Evolutionary conservation across 2,329 filamentous ascomycete genomes (phyloP).

Genomic region (Berkeleyomyces basicola): DNA sequence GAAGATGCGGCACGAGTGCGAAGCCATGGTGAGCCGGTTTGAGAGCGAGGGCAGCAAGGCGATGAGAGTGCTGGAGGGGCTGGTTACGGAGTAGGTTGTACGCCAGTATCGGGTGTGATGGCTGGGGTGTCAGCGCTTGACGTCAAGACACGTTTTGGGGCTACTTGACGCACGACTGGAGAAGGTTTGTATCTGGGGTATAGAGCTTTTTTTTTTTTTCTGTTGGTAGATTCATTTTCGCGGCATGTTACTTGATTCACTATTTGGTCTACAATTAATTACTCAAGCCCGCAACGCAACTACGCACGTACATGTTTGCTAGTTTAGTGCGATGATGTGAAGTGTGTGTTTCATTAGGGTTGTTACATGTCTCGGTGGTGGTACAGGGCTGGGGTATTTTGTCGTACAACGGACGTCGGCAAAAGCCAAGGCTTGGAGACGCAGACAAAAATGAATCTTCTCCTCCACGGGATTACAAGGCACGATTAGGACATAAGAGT

Average conservation of each 20-base stretch:
- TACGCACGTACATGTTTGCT: too few relatives aligned
- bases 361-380: too few relatives aligned
- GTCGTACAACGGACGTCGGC: too few relatives aligned
- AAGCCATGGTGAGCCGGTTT: conserved; percentile 65
- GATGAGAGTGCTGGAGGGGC: conserved; percentile 58
- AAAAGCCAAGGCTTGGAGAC: too few relatives aligned
- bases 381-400: too few relatives aligned
- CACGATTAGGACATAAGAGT: too few relatives aligned
- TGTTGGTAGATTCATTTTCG: not conserved
- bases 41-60: conserved; percentile 69
- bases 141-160: not conserved
- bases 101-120: too few relatives aligned
- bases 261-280: not conserved
- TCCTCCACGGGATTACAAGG: too few relatives aligned
- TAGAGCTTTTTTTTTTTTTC: not conserved
- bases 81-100: conserved; percentile 35
- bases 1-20: conserved; percentile 63
- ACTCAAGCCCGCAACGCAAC: too few relatives aligned
- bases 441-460: too few relatives aligned
- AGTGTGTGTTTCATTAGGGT: too few relatives aligned
- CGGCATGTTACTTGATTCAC: not conserved
- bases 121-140: not conserved
- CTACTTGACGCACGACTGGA: not conserved
- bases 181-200: not conserved
- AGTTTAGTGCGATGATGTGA: too few relatives aligned